Evolutionary conservation across 306 rosid species (phyloP), one percentile per base, ranked within the genome.

Genomic region (Quercus alba): DNA sequence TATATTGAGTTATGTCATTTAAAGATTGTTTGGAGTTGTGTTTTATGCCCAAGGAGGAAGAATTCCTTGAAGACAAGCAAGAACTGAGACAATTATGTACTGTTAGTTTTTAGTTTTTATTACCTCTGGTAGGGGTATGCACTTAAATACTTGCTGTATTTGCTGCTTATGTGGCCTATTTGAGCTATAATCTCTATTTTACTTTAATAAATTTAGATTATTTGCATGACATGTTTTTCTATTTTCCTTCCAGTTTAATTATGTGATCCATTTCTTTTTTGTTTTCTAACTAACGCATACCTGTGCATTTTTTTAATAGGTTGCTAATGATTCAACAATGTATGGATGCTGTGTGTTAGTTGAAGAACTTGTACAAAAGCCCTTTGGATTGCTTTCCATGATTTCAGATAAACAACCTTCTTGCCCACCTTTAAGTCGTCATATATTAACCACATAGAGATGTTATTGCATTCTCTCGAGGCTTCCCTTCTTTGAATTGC

Each of bases 391-490:
- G 81, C 89, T 96, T 81, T 93, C 98, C 78, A 81, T 90, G 77
- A 31, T 85, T 84, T 84, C 93, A 57, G 92, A 91, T 35, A 93
- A 88, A 81, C 81, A 78, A 85, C 78, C 85, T 17, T 78, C 94
- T 58, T 59, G 76, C 70, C 80, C 93, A 18, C 72, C 97, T 70
- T 80, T 91, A 90, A 93, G 92, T 73, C 99, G 98, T 72, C 91
- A 86, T 83, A 67, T 89, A 82, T 84, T 96, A 83, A 91, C 93
- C 63, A 96, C 99, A 69, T 86, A 88, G 74, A 87, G 99, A 91
- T 96, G 99, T 75, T 96, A 96, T 87, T 96, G 99, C 88, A 89
- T 96, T 81, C 91, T 96, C 71, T 90, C 99, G 20, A 92, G 99
- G 90, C 85, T 93, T 63, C 99, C 99, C 31, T 89, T 88, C 75